Base-by-base conservation (phyloP, 257 asterid genomes). In the Ocimum tenuiflorum region DNA sequence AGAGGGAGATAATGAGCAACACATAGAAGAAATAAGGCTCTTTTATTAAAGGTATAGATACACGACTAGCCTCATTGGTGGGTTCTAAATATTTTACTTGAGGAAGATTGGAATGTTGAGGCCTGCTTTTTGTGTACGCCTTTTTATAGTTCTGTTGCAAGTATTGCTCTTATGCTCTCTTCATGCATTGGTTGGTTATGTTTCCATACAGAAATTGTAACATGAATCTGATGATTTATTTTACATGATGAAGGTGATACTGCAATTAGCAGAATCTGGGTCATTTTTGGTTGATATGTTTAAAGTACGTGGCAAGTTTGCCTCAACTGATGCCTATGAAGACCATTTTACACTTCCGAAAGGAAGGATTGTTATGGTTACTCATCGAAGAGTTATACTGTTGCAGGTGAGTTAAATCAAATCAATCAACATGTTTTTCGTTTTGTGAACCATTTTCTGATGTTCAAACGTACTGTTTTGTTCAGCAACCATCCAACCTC, bases 301-400 rank as follows among this genome's bases (percentile, higher is more conserved):
- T 50, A 94, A 88, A 82, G 97, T 88, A 49, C 99, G 99, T 42
- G 99, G 95, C 45, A 94, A 94, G 76, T 94, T 84, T 77, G 99
- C 96, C 73, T 73, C 83, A 38, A 86, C 99, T 35, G 99, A 94
- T 76, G 97, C 97, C 55, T 94, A 94, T 41, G 99, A 94, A 81
- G 91, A 82, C 77, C 99, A 94, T 73, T 88, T 83, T 68, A 52
- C 79, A 23, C 97, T 90, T 69, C 99, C 97, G 4, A 94, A 94
- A 75, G 95, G 96, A 78, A 83, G 94, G 77, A 86, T 89, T 50
- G 60, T 86, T 74, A 67, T 90, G 69, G 75, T 90, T 43, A 88
- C 99, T 63, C 95, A 94, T 77, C 86, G 97, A 63, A 86, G 99
- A 82, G 86, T 86, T 69, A 69, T 90, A 47, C 82, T 94, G 55